phyloP scores from a whole-genome alignment of 371 early-diverging fungal species.

The Homolaphlyctis polyrhiza region DNA sequence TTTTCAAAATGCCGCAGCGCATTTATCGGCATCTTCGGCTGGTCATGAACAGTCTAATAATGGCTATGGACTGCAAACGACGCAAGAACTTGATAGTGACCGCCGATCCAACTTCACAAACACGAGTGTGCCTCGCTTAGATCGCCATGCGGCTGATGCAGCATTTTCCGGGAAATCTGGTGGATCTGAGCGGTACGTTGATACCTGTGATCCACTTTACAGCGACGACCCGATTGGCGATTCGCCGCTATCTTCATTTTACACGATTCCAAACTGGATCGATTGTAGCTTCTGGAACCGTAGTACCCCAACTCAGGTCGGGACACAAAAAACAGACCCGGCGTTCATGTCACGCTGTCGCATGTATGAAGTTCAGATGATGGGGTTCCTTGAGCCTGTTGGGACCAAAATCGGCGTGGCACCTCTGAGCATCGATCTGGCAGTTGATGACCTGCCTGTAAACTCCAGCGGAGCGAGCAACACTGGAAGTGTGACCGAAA shows the following conservation, averaged over 20 bases:
- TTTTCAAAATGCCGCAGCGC: too few species aligned
- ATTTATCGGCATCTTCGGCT: too few species aligned
- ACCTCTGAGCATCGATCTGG: too few species aligned
- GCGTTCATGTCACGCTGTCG: constrained; percentile 60
- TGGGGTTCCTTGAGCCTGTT: constrained; percentile 43
- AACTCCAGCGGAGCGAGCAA: too few species aligned
- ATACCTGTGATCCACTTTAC: constrained; percentile 40
- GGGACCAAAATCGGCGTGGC: constrained; percentile 19
- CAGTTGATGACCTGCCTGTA: too few species aligned
- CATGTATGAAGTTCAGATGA: constrained; percentile 80
- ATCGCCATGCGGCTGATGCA: neutral
- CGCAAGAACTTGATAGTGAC: neutral
- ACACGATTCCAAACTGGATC: constrained; percentile 87
- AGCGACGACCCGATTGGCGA: constrained; percentile 15
- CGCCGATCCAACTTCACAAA: neutral
- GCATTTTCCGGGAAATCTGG: neutral
- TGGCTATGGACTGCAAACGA: too few species aligned
- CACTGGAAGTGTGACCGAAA: too few species aligned
- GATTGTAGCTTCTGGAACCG: constrained; percentile 76
- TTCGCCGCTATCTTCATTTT: constrained; percentile 33
- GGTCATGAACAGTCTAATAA: too few species aligned
- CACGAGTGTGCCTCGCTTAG: neutral
- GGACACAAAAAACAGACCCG: constrained; percentile 7
- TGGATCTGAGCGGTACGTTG: constrained; percentile 12
- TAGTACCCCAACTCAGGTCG: neutral